A percentile compares a stretch with the other conserved stretches of the same genome.
These are phyloP conservation scores for Pleurotus cornucopiae DNA, from an alignment of 768 basidiomycete genomes.

Conservation along the genomic window DNA sequence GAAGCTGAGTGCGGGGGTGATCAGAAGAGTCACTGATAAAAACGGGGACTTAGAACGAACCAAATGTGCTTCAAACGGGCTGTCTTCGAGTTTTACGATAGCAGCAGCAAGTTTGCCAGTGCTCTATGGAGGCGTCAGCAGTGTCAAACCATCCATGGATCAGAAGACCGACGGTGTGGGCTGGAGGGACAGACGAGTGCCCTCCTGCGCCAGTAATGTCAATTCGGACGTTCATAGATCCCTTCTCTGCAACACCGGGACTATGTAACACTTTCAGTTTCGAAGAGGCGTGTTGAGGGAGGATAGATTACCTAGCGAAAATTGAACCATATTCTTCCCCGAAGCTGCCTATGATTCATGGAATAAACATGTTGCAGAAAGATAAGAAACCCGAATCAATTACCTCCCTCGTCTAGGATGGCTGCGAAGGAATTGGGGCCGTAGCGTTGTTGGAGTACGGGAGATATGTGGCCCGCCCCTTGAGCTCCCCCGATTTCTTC, in stretches of 20 bases:
- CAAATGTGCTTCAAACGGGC: too few species aligned
- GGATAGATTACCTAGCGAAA: conserved; percentile 33
- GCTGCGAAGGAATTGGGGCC: conserved; percentile 72
- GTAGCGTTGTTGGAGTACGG: conserved; percentile 51
- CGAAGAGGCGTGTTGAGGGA: too few species aligned
- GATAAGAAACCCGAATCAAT: conserved; percentile 11
- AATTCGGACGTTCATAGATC: conserved; percentile 58
- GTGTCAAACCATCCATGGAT: neutral
- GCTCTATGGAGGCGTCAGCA: too few species aligned
- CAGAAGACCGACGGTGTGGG: too few species aligned
- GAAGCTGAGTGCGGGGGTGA: too few species aligned
- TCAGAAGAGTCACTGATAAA: neutral
- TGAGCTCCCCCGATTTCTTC: conserved; percentile 61
- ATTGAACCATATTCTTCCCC: conserved; percentile 44
- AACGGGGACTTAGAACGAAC: neutral
- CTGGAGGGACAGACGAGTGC: conserved; percentile 80
- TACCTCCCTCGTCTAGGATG: conserved; percentile 86
- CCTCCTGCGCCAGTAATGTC: conserved; percentile 71
- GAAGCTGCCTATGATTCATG: conserved; percentile 32
- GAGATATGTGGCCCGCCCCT: conserved; percentile 51
- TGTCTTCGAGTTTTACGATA: too few species aligned
- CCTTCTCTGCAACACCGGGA: conserved; percentile 72
- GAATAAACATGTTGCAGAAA: too few species aligned
- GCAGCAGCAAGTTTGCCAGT: too few species aligned
- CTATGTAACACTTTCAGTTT: conserved; percentile 2